phyloP scores from a whole-genome alignment of 345 rosid genomes.

The Nasturtium officinale region DNA sequence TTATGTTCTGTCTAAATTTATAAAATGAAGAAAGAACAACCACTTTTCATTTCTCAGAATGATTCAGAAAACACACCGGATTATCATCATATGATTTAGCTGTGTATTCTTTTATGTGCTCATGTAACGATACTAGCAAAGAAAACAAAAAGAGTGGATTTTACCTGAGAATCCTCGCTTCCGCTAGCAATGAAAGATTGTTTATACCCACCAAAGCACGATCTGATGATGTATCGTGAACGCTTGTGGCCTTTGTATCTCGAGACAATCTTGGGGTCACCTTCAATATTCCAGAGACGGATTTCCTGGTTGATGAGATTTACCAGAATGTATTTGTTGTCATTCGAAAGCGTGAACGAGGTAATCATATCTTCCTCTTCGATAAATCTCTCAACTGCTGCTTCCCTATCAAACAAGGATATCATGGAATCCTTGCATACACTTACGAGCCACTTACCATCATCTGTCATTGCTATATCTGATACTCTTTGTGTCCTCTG shows the following conservation, averaged over 20 bases:
- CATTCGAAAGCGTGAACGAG: conserved; percentile 67
- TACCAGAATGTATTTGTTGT: conserved; percentile 58
- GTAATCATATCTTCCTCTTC: conserved; percentile 68
- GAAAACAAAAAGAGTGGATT: background rate
- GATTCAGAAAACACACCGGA: conserved; percentile 1
- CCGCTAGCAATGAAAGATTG: conserved; percentile 71
- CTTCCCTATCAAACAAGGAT: conserved; percentile 62
- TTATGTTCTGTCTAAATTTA: conserved; percentile 2
- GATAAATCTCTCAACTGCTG: conserved; percentile 53
- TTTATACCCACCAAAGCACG: conserved; percentile 74
- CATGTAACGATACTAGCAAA: background rate
- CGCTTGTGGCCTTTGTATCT: conserved; percentile 68
- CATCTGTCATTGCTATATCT: conserved; percentile 68
- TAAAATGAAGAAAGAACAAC: conserved; percentile 5
- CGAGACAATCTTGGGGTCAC: conserved; percentile 53
- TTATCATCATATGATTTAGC: background rate
- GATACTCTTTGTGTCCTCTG: conserved; percentile 58
- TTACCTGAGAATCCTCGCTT: conserved; percentile 81
- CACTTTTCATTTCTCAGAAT: background rate
- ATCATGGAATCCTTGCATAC: conserved; percentile 57
- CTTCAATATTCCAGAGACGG: conserved; percentile 70
- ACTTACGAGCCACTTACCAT: conserved; percentile 66
- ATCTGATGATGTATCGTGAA: conserved; percentile 59
- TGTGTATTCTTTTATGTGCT: background rate
- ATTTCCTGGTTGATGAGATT: conserved; percentile 71